Evolutionary conservation across 106 monocot genomes (phyloP).

Genomic region (Ottelia alismoides): DNA sequence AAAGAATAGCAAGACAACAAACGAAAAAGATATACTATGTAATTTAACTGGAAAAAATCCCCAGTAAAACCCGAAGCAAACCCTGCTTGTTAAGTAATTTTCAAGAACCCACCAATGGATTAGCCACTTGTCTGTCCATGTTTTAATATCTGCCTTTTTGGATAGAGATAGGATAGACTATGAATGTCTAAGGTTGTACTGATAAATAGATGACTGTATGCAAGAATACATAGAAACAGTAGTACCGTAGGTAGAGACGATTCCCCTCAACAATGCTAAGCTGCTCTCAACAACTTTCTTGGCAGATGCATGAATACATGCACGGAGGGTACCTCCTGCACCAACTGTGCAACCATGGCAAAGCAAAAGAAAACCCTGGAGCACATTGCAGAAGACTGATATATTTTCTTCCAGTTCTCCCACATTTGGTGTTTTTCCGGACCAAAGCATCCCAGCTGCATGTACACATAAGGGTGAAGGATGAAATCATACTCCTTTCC

Average conservation of each 20-base stretch:
- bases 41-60: too few relatives aligned
- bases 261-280: constrained; percentile 48
- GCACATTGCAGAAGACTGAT: constrained; percentile 51
- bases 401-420: constrained; percentile 61
- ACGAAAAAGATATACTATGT: too few relatives aligned
- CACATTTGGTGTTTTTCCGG: constrained; percentile 44
- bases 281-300: constrained; percentile 63
- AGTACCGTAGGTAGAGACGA: constrained; percentile 59
- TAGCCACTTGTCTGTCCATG: too few relatives aligned
- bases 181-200: too few relatives aligned
- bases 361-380: constrained; percentile 75
- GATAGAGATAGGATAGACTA: too few relatives aligned
- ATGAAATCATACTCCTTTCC: too few relatives aligned
- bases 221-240: not conserved
- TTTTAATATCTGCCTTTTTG: too few relatives aligned
- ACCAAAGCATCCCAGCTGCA: constrained; percentile 91
- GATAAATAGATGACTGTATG: not conserved
- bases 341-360: constrained; percentile 68
- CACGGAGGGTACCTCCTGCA: constrained; percentile 63
- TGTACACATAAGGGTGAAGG: too few relatives aligned
- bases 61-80: not conserved
- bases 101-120: too few relatives aligned
- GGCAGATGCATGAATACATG: constrained; percentile 33
- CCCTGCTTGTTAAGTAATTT: not conserved
- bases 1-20: too few relatives aligned